Conservation (phyloP, 2,329 filamentous ascomycete species). For the Hypocreales sp. region DNA sequence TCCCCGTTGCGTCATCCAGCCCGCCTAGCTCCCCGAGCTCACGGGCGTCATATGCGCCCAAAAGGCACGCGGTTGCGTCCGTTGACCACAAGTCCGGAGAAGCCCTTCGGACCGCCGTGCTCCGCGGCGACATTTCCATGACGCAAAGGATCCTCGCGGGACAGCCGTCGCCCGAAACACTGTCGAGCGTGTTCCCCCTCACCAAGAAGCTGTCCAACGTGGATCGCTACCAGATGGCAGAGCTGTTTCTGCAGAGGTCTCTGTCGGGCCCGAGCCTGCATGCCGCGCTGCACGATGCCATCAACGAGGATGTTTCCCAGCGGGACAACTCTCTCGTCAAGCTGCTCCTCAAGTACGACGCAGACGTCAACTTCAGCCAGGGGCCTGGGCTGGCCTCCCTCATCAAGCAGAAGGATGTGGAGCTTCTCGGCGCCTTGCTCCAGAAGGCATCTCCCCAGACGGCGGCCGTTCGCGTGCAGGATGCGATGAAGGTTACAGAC, state of each 20-base stretch:
- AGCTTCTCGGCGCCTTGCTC: slow-evolving; percentile 28
- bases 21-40: slow-evolving; percentile 4
- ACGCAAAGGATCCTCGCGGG: slow-evolving; percentile 28
- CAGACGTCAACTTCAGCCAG: slow-evolving; percentile 37
- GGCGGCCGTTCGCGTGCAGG: slow-evolving; percentile 29
- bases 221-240: slow-evolving; percentile 31
- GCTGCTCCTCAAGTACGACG: slow-evolving; percentile 33
- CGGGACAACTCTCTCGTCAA: slow-evolving; percentile 36
- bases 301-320: slow-evolving; percentile 28
- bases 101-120: slow-evolving; percentile 32
- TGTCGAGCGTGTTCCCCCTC: slow-evolving; percentile 32
- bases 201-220: slow-evolving; percentile 24
- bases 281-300: slow-evolving; percentile 33
- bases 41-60: slow-evolving; percentile 14
- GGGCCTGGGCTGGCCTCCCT: slow-evolving; percentile 32
- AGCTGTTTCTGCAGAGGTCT: slow-evolving; percentile 32
- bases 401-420: slow-evolving; percentile 30
- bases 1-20: slow-evolving; percentile 15
- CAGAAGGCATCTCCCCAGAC: slow-evolving; percentile 29
- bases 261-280: slow-evolving; percentile 30
- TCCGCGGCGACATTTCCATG: slow-evolving; percentile 27
- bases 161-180: slow-evolving; percentile 29
- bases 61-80: slow-evolving; percentile 33
- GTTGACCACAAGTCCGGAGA: slow-evolving; percentile 35
- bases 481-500: slow-evolving; percentile 30